Percentiles rank a stretch among this genome's conserved stretches.
Evolutionary conservation across 768 basidiomycete genomes (phyloP).

Genomic region (Termitomyces titanicus): DNA sequence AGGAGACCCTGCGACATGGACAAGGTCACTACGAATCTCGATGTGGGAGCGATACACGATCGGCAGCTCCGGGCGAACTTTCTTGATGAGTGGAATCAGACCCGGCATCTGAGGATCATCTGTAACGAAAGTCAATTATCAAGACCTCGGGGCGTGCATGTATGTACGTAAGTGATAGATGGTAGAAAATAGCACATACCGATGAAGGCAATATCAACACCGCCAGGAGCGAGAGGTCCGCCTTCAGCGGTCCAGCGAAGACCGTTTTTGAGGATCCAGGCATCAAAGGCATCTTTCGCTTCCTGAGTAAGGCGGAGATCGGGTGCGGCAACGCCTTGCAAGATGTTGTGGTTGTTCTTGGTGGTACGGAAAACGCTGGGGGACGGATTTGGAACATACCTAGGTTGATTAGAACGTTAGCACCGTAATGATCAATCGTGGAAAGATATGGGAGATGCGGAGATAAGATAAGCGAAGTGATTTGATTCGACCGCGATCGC

Average conservation of each 20-base stretch:
- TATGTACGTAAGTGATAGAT: not conserved
- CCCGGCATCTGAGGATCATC: slow-evolving; percentile 95
- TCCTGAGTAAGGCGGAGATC: slow-evolving; percentile 74
- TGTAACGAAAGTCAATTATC: slow-evolving; percentile 5
- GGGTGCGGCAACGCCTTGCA: slow-evolving; percentile 87
- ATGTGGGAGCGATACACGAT: slow-evolving; percentile 96
- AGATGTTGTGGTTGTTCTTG: slow-evolving; percentile 93
- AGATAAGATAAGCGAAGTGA: slow-evolving; percentile 2
- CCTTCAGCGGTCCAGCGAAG: slow-evolving; percentile 84
- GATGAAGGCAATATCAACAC: slow-evolving; percentile 87
- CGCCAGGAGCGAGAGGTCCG: slow-evolving; percentile 78
- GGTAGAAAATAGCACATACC: slow-evolving; percentile 37
- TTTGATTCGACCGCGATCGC: too few species aligned
- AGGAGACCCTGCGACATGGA: slow-evolving; percentile 76
- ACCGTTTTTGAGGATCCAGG: slow-evolving; percentile 90
- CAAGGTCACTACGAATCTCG: slow-evolving; percentile 86
- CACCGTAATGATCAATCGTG: not conserved
- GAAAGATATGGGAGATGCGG: not conserved
- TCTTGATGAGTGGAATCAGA: slow-evolving; percentile 88
- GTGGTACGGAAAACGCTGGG: slow-evolving; percentile 91
- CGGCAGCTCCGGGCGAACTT: slow-evolving; percentile 78
- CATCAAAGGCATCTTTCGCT: slow-evolving; percentile 76
- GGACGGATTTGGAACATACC: slow-evolving; percentile 87
- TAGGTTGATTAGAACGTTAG: slow-evolving; percentile 21
- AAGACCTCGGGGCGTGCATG: not conserved